phyloP scores from a whole-genome alignment of 306 rosid genomes.

The Malus fusca region DNA sequence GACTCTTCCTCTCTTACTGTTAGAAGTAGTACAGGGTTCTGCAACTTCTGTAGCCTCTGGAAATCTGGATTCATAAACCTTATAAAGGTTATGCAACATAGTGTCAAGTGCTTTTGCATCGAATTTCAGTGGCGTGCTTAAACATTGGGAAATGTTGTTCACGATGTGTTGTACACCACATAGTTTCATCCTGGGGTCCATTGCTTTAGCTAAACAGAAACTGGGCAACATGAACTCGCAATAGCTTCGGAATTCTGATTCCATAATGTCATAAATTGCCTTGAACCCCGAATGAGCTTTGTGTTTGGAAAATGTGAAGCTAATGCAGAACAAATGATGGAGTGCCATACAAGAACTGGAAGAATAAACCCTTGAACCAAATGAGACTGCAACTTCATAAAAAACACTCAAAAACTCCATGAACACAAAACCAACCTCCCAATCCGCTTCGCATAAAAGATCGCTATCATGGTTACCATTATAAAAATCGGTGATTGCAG shows the following conservation, averaged over 20 bases:
- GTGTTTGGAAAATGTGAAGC: not conserved
- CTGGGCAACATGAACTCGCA: not conserved
- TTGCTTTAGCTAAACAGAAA: not conserved
- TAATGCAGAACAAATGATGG: not conserved
- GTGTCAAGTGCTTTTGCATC: not conserved
- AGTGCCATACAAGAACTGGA: not conserved
- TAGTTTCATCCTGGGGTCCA: not conserved
- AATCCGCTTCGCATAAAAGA: not conserved
- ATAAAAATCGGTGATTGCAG: not conserved
- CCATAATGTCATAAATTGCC: not conserved
- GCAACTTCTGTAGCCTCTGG: not conserved
- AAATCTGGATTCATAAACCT: not conserved
- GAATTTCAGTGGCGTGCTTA: not conserved
- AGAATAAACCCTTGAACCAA: not conserved
- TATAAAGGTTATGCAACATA: not conserved
- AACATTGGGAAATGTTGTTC: not conserved
- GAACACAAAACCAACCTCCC: not conserved
- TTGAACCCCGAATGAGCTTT: not conserved
- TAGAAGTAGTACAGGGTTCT: too few relatives aligned
- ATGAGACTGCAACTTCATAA: not conserved
- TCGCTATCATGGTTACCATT: not conserved
- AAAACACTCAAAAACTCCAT: not conserved
- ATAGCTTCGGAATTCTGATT: not conserved
- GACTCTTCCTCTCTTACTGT: too few relatives aligned
- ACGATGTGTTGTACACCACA: not conserved